Evolutionary conservation across 495 filamentous ascomycete genomes (phyloP).

Genomic region (Penicillium parvum): DNA sequence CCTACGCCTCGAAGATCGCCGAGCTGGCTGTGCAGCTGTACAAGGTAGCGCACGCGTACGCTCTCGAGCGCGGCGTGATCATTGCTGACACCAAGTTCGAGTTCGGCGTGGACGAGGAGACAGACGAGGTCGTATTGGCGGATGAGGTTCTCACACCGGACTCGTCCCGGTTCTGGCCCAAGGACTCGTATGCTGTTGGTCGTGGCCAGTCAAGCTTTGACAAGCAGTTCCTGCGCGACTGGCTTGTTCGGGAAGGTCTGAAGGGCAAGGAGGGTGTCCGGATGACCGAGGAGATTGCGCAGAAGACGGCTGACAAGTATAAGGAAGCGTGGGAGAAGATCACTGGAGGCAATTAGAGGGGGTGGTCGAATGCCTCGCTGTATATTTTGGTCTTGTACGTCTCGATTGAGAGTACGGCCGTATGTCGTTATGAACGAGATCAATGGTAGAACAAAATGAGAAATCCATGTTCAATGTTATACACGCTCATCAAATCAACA

Average conservation of each 20-base stretch:
- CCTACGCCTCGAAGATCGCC: conserved; percentile 72
- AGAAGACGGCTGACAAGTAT: conserved; percentile 62
- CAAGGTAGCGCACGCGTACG: conserved; percentile 67
- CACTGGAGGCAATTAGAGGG: conserved; percentile 49
- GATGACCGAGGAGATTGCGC: conserved; percentile 61
- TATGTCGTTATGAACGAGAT: conserved; percentile 6
- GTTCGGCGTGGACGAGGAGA: conserved; percentile 69
- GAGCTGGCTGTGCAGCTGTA: conserved; percentile 69
- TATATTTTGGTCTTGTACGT: conserved; percentile 1
- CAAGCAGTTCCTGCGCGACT: conserved; percentile 88
- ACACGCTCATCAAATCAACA: neutral
- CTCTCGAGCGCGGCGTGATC: conserved; percentile 75
- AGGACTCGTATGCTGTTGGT: conserved; percentile 66
- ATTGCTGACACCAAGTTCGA: conserved; percentile 90
- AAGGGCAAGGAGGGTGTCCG: conserved; percentile 65
- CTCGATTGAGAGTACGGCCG: neutral
- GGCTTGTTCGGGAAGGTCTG: conserved; percentile 67
- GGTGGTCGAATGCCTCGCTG: neutral
- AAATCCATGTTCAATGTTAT: conserved; percentile 6
- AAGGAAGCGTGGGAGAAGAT: conserved; percentile 65
- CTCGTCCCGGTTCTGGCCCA: conserved; percentile 85
- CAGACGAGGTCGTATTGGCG: conserved; percentile 73
- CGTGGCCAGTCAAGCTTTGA: conserved; percentile 77
- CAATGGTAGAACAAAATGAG: conserved; percentile 2
- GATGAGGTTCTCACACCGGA: conserved; percentile 92